These are phyloP conservation scores for Apiotrichum sp. DNA, from an alignment of 1,284 basidiomycete species.

Conservation along the genomic window DNA sequence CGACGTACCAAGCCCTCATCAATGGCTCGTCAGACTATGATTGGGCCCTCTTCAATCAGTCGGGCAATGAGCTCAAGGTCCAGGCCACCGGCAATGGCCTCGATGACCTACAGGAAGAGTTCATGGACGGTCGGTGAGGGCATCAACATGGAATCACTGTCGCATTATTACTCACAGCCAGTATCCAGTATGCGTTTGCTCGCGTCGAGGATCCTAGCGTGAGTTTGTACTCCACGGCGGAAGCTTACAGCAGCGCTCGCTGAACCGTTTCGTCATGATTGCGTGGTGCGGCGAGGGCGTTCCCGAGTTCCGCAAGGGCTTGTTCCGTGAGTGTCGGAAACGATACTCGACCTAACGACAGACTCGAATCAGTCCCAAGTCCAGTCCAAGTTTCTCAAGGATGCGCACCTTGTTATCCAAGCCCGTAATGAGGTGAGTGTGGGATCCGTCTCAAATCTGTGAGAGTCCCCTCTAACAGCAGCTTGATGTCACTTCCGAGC, in stretches of 20 bases:
- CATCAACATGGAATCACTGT: conserved; percentile 1
- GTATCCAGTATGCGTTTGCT: conserved; percentile 90
- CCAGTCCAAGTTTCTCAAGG: conserved; percentile 65
- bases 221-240: conserved; percentile 26
- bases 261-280: conserved; percentile 86
- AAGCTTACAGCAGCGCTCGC: conserved; percentile 55
- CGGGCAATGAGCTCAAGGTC: conserved; percentile 83
- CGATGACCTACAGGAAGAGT: conserved; percentile 88
- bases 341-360: conserved; percentile 14
- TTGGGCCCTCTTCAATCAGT: conserved; percentile 77
- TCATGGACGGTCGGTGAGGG: conserved; percentile 77
- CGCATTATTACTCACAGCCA: conserved; percentile 33
- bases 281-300: conserved; percentile 97
- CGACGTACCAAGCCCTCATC: conserved; percentile 75
- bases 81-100: conserved; percentile 78
- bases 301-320: conserved; percentile 82
- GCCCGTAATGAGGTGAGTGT: conserved; percentile 76
- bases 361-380: conserved; percentile 78
- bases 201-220: conserved; percentile 84
- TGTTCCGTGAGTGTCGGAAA: conserved; percentile 58
- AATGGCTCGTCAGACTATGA: conserved; percentile 64
- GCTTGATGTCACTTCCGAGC: conserved; percentile 70
- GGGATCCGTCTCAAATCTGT: too few species aligned
- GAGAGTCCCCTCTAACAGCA: conserved; percentile 31
- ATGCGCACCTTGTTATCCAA: conserved; percentile 82